phyloP scores from a whole-genome alignment of 805 yeast species.

The Lipomyces lipofer region DNA sequence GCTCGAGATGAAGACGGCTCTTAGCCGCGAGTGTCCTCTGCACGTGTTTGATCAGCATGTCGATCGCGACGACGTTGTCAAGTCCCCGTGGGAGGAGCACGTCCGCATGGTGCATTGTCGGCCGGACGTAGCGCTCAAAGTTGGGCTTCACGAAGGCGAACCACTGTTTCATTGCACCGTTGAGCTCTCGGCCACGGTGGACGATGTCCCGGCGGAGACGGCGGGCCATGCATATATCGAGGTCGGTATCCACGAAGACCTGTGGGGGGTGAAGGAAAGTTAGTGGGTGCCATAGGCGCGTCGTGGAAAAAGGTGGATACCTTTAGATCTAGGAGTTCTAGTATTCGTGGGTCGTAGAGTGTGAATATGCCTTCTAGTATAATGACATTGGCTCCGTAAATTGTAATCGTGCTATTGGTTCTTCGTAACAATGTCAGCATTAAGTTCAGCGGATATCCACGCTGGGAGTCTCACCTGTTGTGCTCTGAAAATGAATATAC shows the following conservation, averaged over 20 bases:
- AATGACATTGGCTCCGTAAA: slow-evolving; percentile 92
- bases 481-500: slow-evolving; percentile 68
- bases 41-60: slow-evolving; percentile 76
- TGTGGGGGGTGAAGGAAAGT: not conserved
- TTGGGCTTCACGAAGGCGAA: slow-evolving; percentile 88
- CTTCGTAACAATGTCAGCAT: slow-evolving; percentile 44
- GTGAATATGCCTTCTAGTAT: slow-evolving; percentile 91
- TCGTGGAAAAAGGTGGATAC: slow-evolving; percentile 46
- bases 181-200: slow-evolving; percentile 79
- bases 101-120: slow-evolving; percentile 79
- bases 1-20: slow-evolving; percentile 65
- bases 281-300: not conserved
- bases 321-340: slow-evolving; percentile 78
- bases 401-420: slow-evolving; percentile 65
- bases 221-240: slow-evolving; percentile 89
- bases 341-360: slow-evolving; percentile 64
- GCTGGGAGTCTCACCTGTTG: slow-evolving; percentile 32
- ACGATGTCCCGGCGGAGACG: slow-evolving; percentile 83
- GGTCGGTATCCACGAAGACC: slow-evolving; percentile 83
- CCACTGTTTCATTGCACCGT: slow-evolving; percentile 88
- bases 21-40: slow-evolving; percentile 66
- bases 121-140: slow-evolving; percentile 70
- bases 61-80: slow-evolving; percentile 75
- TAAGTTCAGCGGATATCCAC: not conserved
- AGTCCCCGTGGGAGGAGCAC: slow-evolving; percentile 88